Evolutionary conservation across 257 asterid species (phyloP).

Genomic region (Solanum tarapatanum): DNA sequence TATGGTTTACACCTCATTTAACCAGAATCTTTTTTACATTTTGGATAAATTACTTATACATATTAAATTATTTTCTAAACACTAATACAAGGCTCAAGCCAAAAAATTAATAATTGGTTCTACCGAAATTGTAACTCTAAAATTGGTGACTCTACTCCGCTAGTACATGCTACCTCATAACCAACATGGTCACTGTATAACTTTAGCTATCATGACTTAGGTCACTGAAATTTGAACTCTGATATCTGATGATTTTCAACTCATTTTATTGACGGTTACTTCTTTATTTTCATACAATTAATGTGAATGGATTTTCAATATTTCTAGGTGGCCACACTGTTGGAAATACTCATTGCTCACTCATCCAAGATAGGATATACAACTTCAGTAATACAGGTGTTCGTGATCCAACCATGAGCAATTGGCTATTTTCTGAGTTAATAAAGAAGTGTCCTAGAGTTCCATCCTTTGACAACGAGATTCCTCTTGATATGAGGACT

Average conservation of each 20-base stretch:
- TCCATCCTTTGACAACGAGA: conserved; percentile 6
- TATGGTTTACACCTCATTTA: neutral
- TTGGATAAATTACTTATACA: neutral
- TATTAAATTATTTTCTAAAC: neutral
- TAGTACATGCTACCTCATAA: neutral
- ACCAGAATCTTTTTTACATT: neutral
- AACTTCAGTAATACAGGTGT: conserved; percentile 27
- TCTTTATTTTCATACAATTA: neutral
- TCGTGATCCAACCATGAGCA: conserved; percentile 49
- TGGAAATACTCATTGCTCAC: conserved; percentile 39
- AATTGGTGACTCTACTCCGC: neutral
- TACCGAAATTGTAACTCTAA: neutral
- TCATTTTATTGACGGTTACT: no score
- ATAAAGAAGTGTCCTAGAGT: conserved; percentile 26
- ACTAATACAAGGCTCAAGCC: neutral
- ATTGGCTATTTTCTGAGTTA: conserved; percentile 7
- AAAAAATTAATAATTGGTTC: neutral
- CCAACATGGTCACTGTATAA: neutral
- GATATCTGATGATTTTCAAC: neutral
- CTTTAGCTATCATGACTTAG: neutral
- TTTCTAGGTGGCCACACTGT: conserved; percentile 58
- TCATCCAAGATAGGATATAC: conserved; percentile 36
- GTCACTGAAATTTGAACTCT: neutral
- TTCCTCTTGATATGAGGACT: conserved; percentile 34
- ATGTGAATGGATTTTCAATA: neutral